phyloP scores from a whole-genome alignment of 805 yeast species.

The Yamadazyma insecticola region DNA sequence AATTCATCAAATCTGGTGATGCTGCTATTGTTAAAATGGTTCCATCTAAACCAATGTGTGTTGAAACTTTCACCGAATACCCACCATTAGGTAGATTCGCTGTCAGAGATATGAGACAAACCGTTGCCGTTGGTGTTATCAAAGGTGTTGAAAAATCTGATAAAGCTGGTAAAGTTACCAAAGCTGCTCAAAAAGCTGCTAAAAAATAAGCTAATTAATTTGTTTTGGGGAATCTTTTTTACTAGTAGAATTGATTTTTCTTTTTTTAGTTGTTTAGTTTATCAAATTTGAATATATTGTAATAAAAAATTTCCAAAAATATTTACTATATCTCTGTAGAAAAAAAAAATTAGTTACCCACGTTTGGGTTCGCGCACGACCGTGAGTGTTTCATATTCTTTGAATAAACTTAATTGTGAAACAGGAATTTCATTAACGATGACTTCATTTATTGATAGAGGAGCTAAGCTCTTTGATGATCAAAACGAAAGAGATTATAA shows the following conservation, averaged over 20 bases:
- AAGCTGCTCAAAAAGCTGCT: constrained; percentile 45
- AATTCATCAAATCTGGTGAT: constrained; percentile 24
- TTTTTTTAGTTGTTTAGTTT: constrained; percentile 9
- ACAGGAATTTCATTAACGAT: no score
- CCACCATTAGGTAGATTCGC: constrained; percentile 45
- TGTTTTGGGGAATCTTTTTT: constrained; percentile 5
- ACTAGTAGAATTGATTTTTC: no score
- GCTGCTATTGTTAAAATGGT: constrained; percentile 37
- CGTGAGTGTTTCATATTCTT: no score
- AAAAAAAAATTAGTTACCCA: no score
- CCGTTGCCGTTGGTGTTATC: constrained; percentile 99
- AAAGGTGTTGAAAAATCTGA: constrained; percentile 54
- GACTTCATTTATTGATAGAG: constrained; percentile 11
- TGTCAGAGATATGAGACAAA: constrained; percentile 99
- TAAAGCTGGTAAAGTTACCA: constrained; percentile 47
- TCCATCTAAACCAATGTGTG: constrained; percentile 42
- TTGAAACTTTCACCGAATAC: constrained; percentile 41
- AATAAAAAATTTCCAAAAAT: no score
- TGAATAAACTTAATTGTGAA: no score
- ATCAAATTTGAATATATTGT: no score
- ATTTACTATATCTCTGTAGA: no score
- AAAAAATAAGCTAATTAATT: constrained; percentile 33
- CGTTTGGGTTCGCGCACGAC: no score
- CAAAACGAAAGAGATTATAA: constrained; percentile 49
- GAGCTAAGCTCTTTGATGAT: constrained; percentile 14